Percentiles rank a stretch among this genome's conserved stretches.
These are phyloP conservation scores for Paecilomyces dactylethromorphus DNA, from an alignment of 2,329 filamentous ascomycete genomes.

Conservation along the genomic window DNA sequence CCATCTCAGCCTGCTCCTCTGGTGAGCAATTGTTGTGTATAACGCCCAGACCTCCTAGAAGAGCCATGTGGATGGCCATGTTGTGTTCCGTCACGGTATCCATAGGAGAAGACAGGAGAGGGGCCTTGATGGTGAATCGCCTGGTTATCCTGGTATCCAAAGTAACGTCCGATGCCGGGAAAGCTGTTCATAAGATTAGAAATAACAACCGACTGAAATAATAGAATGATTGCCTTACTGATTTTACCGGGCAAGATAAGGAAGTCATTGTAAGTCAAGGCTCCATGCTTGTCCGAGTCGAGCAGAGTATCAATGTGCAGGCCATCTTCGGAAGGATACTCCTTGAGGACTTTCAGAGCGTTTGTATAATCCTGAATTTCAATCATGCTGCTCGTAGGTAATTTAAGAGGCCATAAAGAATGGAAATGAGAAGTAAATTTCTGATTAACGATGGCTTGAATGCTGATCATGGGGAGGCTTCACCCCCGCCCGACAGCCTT, in stretches of 20 bases:
- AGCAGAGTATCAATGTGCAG: conserved; percentile 80
- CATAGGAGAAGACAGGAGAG: conserved; percentile 97
- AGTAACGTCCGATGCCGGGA: conserved; percentile 79
- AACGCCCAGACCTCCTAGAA: conserved; percentile 59
- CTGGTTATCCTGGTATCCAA: conserved; percentile 92
- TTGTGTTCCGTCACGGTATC: conserved; percentile 98
- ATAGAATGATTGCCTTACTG: conserved; percentile 43
- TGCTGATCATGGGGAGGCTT: too few species aligned
- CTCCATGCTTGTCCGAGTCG: conserved; percentile 85
- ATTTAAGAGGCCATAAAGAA: too few species aligned
- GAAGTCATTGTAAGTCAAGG: conserved; percentile 98
- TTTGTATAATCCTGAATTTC: conserved; percentile 65
- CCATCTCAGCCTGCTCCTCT: conserved; percentile 96
- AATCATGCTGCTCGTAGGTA: too few species aligned
- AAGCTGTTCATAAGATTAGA: conserved; percentile 47
- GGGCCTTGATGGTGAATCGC: conserved; percentile 91
- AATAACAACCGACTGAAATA: conserved; percentile 1
- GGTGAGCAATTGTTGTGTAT: conserved; percentile 99
- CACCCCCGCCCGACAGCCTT: too few species aligned
- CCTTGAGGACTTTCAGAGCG: conserved; percentile 69
- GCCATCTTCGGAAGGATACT: conserved; percentile 77
- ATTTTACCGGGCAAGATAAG: conserved; percentile 95
- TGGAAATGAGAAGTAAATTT: too few species aligned
- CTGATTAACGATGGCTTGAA: too few species aligned
- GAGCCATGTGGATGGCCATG: conserved; percentile 88